A percentile compares a stretch with the other conserved stretches of the same genome.
These are phyloP conservation scores for Penicillium paneum DNA, from an alignment of 2,329 filamentous ascomycete species.

Conservation along the genomic window DNA sequence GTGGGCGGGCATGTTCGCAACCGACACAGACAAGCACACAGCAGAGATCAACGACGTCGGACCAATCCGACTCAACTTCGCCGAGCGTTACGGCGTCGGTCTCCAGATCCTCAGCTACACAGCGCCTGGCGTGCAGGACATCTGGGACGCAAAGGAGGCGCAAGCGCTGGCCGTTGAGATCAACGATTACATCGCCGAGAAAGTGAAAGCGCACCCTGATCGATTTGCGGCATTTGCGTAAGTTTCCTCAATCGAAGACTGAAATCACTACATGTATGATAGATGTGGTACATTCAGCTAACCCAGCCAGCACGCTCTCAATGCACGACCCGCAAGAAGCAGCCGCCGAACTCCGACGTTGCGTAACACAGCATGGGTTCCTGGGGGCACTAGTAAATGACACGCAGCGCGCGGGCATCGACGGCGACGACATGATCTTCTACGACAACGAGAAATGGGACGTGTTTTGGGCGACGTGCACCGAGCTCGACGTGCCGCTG, in stretches of 20 bases:
- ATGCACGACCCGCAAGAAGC: constrained; percentile 44
- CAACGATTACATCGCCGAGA: constrained; percentile 47
- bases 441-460: constrained; percentile 60
- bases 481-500: constrained; percentile 61
- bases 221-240: constrained; percentile 47
- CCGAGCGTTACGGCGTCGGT: constrained; percentile 47
- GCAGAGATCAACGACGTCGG: constrained; percentile 54
- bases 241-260: background rate
- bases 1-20: constrained; percentile 60
- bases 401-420: constrained; percentile 56
- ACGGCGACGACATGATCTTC: constrained; percentile 62
- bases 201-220: constrained; percentile 43
- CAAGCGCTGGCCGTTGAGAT: constrained; percentile 46
- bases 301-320: constrained; percentile 29
- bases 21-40: constrained; percentile 58
- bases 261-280: background rate
- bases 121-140: constrained; percentile 49
- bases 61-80: constrained; percentile 43
- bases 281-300: background rate
- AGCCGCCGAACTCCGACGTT: constrained; percentile 42
- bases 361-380: constrained; percentile 59
- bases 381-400: constrained; percentile 62
- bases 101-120: constrained; percentile 50
- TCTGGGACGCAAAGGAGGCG: constrained; percentile 45
- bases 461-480: constrained; percentile 58